Evolutionary conservation across 2,329 filamentous ascomycete genomes (phyloP), one percentile per base, ranked within the genome.

Genomic region (Amesomyces nigricolor): DNA sequence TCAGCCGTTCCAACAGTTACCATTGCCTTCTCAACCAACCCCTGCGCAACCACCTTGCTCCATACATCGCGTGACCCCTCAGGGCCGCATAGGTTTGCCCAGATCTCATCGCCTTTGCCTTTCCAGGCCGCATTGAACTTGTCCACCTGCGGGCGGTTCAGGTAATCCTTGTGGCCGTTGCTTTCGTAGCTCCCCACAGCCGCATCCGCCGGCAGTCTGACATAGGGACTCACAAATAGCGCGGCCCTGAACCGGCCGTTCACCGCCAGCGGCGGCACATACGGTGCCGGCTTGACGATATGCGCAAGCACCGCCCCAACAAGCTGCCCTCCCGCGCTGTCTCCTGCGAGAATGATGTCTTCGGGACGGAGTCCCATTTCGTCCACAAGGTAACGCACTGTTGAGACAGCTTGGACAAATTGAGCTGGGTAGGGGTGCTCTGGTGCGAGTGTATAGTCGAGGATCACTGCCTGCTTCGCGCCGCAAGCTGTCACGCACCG

Each of bases 271-370:
- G 56, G 51, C 2, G 50, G 30, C 1, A 53, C 58, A 45, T 61
- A 62, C 0, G 62, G 62, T 0, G 51, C 58, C 0, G 58, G 62
- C 2, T 43, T 35, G 3, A 48, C 55, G 0, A 62, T 2, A 17
- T 65, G 64, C 2, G 58, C 57, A 1, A 66, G 56, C 1, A 66
- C 16, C 1, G 61, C 59, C 5, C 57, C 61, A 13, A 62, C 51
- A 4, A 66, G 45, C 38, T 64, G 56, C 2, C 57, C 64, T n/a
- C 64, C 64, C 0, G 64, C 64, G 29, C 60, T 62, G 22, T 66
- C 64, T 0, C 64, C 64, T 0, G 54, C 61, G 2, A 65, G 40
- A 1, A 65, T 54, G 7, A 66, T 50, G 4, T 64, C 57, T 6
- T 26, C 47, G 2, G 61, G 39, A 1, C 9, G 14, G 7, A 58